Percentiles rank a stretch among this genome's conserved stretches.
Conservation (phyloP, 768 basidiomycete genomes). For the Termitomyces sp. region DNA sequence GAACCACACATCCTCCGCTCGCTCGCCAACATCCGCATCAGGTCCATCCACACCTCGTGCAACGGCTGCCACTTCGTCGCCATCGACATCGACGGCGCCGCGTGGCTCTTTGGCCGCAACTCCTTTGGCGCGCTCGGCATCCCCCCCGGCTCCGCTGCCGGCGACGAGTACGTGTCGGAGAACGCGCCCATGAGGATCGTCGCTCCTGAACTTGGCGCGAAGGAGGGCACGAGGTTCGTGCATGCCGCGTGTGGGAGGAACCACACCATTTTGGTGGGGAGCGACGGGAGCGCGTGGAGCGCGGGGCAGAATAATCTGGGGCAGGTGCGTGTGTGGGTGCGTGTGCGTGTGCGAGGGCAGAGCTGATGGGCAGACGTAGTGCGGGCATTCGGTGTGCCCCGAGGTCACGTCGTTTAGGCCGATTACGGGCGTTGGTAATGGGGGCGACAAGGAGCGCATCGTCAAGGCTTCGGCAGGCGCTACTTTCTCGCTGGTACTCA, state of each 20-base stretch:
- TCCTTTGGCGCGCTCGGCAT: constrained; percentile 50
- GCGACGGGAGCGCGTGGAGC: constrained; percentile 78
- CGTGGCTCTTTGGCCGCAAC: constrained; percentile 90
- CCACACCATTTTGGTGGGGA: constrained; percentile 80
- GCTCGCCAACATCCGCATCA: constrained; percentile 70
- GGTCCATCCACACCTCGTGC: constrained; percentile 73
- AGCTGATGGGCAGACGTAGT: constrained; percentile 34
- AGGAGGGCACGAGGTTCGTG: constrained; percentile 57
- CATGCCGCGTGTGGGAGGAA: constrained; percentile 79
- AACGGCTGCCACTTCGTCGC: constrained; percentile 72
- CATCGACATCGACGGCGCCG: constrained; percentile 69
- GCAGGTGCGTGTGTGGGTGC: constrained; percentile 47
- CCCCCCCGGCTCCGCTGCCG: constrained; percentile 43
- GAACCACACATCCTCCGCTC: constrained; percentile 89
- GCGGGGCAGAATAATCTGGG: constrained; percentile 79
- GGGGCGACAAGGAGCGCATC: constrained; percentile 59
- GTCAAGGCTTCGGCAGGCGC: constrained; percentile 77
- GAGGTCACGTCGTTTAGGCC: constrained; percentile 65
- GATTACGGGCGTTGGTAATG: constrained; percentile 52
- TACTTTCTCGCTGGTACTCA: constrained; percentile 79
- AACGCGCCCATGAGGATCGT: constrained; percentile 62
- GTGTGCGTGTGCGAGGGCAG: neutral
- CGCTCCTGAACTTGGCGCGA: constrained; percentile 57
- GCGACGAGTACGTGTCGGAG: constrained; percentile 62
- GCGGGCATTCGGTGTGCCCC: constrained; percentile 61